phyloP scores from a whole-genome alignment of 257 asterid genomes.

The Paulownia fortunei region DNA sequence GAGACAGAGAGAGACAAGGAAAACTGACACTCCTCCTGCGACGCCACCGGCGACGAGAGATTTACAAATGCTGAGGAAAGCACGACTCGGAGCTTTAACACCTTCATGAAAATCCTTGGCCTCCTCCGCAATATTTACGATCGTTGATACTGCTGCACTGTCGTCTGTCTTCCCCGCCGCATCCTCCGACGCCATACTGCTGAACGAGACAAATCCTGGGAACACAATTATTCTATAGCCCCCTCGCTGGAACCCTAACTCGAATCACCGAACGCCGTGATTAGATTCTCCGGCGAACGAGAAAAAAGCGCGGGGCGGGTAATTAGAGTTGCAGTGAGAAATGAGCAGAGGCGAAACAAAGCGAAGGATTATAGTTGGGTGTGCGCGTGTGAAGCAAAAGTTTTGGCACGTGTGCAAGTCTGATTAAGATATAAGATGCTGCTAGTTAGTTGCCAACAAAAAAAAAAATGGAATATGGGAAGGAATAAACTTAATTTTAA shows the following conservation, averaged over 20 bases:
- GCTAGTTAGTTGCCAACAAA: no score
- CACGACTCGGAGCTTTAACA: constrained; percentile 38
- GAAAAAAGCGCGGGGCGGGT: constrained; percentile 24
- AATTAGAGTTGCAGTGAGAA: background rate
- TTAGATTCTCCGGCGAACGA: constrained; percentile 20
- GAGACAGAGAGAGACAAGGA: constrained; percentile 3
- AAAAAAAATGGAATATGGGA: no score
- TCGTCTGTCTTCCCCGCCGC: constrained; percentile 49
- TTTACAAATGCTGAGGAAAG: constrained; percentile 50
- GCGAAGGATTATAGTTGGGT: background rate
- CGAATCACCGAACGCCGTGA: constrained; percentile 9
- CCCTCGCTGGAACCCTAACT: constrained; percentile 3
- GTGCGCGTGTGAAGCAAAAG: background rate
- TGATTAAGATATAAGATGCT: background rate
- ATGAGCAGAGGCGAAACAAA: background rate
- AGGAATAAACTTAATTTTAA: no score
- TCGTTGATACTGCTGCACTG: constrained; percentile 58
- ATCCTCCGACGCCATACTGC: constrained; percentile 71
- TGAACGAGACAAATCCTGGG: background rate
- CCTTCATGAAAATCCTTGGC: constrained; percentile 58
- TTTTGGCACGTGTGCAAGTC: background rate
- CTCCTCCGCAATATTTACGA: constrained; percentile 64
- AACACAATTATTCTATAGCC: background rate
- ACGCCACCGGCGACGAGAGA: constrained; percentile 74
- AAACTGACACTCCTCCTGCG: constrained; percentile 74